Percentiles rank a stretch among this genome's conserved stretches.
Evolutionary conservation across 371 early-diverging fungal species (phyloP).

Genomic region (Apophysomyces trapeziformis): DNA sequence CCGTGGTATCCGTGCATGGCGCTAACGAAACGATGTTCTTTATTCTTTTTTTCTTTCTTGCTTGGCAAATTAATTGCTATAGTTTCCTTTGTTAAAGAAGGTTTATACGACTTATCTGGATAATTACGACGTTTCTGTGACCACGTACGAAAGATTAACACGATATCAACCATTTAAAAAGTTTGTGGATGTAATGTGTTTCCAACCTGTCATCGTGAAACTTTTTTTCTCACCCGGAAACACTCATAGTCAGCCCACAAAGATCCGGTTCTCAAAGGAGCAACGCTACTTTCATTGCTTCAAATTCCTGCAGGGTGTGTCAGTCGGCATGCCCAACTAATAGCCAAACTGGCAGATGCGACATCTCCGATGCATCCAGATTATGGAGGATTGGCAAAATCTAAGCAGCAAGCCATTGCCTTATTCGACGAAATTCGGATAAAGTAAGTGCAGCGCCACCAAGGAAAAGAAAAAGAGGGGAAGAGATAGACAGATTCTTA

Average conservation of each 20-base stretch:
- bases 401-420: constrained; percentile 28
- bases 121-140: constrained; percentile 34
- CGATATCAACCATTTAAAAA: constrained; percentile 50
- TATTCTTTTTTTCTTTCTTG: not conserved
- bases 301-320: constrained; percentile 40
- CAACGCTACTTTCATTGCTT: constrained; percentile 35
- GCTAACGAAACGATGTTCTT: constrained; percentile 7
- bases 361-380: constrained; percentile 55
- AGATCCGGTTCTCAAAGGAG: constrained; percentile 27
- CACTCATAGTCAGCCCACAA: constrained; percentile 27
- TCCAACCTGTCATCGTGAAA: constrained; percentile 1
- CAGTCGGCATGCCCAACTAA: constrained; percentile 28
- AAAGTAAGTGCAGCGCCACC: constrained; percentile 20
- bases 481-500: not conserved
- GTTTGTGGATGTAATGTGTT: constrained; percentile 39
- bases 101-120: constrained; percentile 39
- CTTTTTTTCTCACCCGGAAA: not conserved
- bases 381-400: constrained; percentile 35
- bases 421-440: constrained; percentile 33
- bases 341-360: constrained; percentile 35
- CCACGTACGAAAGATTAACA: constrained; percentile 43
- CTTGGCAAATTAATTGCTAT: not conserved
- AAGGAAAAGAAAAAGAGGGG: constrained; percentile 11
- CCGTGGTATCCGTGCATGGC: constrained; percentile 9
- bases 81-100: constrained; percentile 30